phyloP scores from a whole-genome alignment of 75 land plant genomes.

The Cunninghamia lanceolata region DNA sequence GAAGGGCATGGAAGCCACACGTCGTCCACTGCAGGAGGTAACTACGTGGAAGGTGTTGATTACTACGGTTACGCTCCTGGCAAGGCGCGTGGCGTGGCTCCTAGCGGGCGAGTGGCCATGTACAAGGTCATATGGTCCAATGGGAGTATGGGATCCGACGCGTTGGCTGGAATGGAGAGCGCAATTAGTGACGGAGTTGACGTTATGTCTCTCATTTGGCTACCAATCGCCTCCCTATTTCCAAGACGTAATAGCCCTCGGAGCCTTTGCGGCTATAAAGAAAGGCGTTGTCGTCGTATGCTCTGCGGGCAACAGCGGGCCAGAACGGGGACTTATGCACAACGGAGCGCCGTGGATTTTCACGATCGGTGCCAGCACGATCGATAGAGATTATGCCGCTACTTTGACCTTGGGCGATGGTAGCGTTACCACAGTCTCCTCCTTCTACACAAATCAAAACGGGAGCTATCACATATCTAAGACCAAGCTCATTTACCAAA shows the following conservation, averaged over 20 bases:
- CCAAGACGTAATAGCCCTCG: slow-evolving; percentile 19
- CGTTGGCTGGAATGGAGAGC: slow-evolving; percentile 30
- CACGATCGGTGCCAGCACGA: slow-evolving; percentile 34
- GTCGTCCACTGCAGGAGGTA: slow-evolving; percentile 25
- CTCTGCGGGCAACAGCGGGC: slow-evolving; percentile 38
- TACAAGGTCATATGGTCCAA: slow-evolving; percentile 33
- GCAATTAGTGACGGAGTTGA: slow-evolving; percentile 35
- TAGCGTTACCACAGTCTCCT: not conserved
- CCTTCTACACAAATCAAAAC: not conserved
- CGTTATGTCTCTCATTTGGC: slow-evolving; percentile 37
- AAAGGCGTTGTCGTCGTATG: slow-evolving; percentile 21
- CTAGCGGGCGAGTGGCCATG: slow-evolving; percentile 18
- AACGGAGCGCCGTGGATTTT: slow-evolving; percentile 42
- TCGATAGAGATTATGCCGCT: slow-evolving; percentile 28
- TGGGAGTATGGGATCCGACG: slow-evolving; percentile 22
- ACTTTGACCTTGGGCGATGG: not conserved
- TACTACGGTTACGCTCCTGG: slow-evolving; percentile 18
- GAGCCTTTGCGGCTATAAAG: slow-evolving; percentile 21
- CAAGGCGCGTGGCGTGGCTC: slow-evolving; percentile 19
- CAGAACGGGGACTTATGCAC: not conserved
- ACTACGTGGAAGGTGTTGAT: not conserved
- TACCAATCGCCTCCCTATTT: slow-evolving; percentile 12
- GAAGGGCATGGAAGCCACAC: slow-evolving; percentile 29
- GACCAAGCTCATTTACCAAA: not conserved
- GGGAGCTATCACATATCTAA: not conserved